A percentile compares a stretch with the other conserved stretches of the same genome.
Evolutionary conservation across 495 filamentous ascomycete genomes (phyloP).

Genomic region (Clohesyomyces aquaticus): DNA sequence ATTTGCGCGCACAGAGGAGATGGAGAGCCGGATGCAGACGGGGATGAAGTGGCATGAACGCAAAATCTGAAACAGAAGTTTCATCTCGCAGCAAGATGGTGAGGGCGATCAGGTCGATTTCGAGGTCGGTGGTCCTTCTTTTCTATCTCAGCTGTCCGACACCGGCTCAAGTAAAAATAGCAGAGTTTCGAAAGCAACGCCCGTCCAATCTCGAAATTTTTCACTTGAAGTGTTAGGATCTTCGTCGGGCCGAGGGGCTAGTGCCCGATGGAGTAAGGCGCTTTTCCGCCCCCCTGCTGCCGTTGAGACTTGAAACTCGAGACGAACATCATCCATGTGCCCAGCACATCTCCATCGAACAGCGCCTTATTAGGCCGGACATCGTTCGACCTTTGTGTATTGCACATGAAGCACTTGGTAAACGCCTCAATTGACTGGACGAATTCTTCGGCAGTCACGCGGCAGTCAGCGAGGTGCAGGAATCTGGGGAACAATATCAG

Average conservation of each 20-base stretch:
- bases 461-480: too few relatives aligned
- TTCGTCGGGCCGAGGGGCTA: constrained; percentile 18
- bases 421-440: too few relatives aligned
- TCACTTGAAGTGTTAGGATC: constrained; percentile 11
- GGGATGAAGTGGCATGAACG: neutral
- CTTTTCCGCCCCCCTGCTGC: neutral
- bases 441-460: neutral
- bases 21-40: too few relatives aligned
- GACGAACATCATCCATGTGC: too few relatives aligned
- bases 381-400: too few relatives aligned
- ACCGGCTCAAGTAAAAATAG: too few relatives aligned
- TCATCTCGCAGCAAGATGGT: constrained; percentile 2
- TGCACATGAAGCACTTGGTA: too few relatives aligned
- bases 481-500: neutral
- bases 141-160: neutral
- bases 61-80: constrained; percentile 8
- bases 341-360: neutral
- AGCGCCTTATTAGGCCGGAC: too few relatives aligned
- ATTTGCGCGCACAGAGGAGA: too few relatives aligned
- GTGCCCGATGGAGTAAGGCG: neutral
- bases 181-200: too few relatives aligned
- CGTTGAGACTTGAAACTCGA: neutral
- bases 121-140: neutral
- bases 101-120: neutral
- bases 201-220: neutral